A percentile compares a stretch with the other conserved stretches of the same genome.
These are phyloP conservation scores for Leptomonas seymouri DNA, from an alignment of 208 protist species.

Conservation along the genomic window DNA sequence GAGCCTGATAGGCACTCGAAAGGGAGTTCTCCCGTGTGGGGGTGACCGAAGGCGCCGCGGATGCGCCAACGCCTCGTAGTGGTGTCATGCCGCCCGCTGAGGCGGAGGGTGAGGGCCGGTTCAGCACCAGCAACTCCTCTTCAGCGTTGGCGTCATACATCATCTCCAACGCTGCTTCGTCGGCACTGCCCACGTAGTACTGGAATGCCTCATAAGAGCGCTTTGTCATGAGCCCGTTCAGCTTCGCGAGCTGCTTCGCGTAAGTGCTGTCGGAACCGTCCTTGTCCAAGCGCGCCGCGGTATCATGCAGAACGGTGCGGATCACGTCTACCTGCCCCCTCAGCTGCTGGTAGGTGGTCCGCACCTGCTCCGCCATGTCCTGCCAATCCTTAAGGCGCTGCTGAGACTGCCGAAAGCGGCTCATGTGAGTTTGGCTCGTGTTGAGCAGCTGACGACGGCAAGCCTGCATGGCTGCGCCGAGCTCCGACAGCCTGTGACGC, in stretches of 20 bases:
- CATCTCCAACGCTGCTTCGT: slow-evolving; percentile 14
- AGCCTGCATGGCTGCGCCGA: slow-evolving; percentile 11
- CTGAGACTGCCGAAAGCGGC: slow-evolving; percentile 45
- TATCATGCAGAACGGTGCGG: slow-evolving; percentile 32
- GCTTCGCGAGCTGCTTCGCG: slow-evolving; percentile 28
- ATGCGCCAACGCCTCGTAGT: not conserved
- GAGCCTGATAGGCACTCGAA: slow-evolving; percentile 5
- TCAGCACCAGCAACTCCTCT: slow-evolving; percentile 31
- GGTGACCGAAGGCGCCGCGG: not conserved
- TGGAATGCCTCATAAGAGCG: slow-evolving; percentile 43
- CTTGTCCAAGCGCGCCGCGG: slow-evolving; percentile 35
- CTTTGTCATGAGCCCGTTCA: slow-evolving; percentile 43
- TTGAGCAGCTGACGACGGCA: slow-evolving; percentile 27
- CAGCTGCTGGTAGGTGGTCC: slow-evolving; percentile 38
- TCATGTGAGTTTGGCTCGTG: slow-evolving; percentile 33
- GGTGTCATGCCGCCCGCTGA: slow-evolving; percentile 15
- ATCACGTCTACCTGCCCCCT: slow-evolving; percentile 40
- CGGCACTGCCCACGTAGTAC: slow-evolving; percentile 33
- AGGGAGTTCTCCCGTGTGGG: slow-evolving; percentile 22
- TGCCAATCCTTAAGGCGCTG: slow-evolving; percentile 70
- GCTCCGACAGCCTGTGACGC: slow-evolving; percentile 31
- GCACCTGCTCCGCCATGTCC: slow-evolving; percentile 36
- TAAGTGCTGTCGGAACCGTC: slow-evolving; percentile 19
- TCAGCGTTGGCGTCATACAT: slow-evolving; percentile 27
- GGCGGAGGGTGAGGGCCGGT: slow-evolving; percentile 20